Base-by-base conservation (phyloP, 1,284 basidiomycete genomes). In the Fomitopsis pinicola region DNA sequence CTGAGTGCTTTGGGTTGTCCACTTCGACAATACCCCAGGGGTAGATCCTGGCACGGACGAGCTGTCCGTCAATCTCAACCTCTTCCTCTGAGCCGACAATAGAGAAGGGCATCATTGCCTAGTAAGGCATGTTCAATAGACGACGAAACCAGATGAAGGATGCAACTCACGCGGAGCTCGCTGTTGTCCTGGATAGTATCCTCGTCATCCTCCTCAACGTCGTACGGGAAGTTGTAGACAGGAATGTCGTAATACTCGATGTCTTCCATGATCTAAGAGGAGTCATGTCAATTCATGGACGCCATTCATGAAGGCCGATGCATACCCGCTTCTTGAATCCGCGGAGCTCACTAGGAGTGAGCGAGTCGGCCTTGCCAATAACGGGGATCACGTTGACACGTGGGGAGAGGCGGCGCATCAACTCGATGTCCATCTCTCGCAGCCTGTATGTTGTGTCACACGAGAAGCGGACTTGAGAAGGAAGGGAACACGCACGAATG, bases 151-250 rank as follows among this genome's bases (percentile, higher is more conserved):
- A 17, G 28, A 46, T 5, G 54, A 38, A 19, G n/a, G 0, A 35
- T 48, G 40, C 33, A 30, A 59, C 59, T 42, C 72, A 92, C 91
- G 59, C 95, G 85, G 61, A 98, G 87, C 75, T 97, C 95, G 71
- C 91, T 91, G 80, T 99, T 99, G 78, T 99, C 97, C 70, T 93
- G 89, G 66, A 99, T 96, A 4, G 97, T 98, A 71, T 99, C 97
- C 73, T 98, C 96, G 73, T 99, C 97, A 71, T 99, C 94, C 78
- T 99, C 97, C 76, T 99, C 97, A 26, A 95, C 90, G 69, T 99
- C 97, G 76, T 97, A 99, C 0, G 97, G 97, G 86, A 99, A 99
- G 81, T 99, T 99, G 84, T 99, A 99, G 52, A 99, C 92, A 6
- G 97, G 97, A 69, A 99, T 99, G 67, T 92, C 90, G 74, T 99